Percentiles rank a stretch among this genome's conserved stretches.
Evolutionary conservation across 768 basidiomycete species (phyloP).

Genomic region (Lanmaoa rubissima): DNA sequence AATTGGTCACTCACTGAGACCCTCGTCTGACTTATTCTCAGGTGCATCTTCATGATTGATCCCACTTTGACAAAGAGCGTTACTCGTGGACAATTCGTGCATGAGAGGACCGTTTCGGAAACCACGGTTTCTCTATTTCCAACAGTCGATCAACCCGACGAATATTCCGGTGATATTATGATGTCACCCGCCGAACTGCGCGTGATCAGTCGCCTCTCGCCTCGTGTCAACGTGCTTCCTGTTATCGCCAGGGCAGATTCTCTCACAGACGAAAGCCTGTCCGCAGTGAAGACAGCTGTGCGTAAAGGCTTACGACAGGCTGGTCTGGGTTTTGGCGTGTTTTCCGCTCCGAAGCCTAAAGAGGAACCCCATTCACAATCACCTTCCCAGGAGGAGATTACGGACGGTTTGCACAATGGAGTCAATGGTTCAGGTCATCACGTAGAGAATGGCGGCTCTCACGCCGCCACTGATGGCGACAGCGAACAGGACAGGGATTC

Average conservation of each 20-base stretch:
- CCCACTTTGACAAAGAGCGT: slow-evolving; percentile 62
- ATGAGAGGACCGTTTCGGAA: slow-evolving; percentile 62
- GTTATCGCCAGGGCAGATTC: slow-evolving; percentile 80
- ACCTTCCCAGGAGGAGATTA: slow-evolving; percentile 15
- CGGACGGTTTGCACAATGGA: slow-evolving; percentile 26
- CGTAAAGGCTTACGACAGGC: slow-evolving; percentile 62
- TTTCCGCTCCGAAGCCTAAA: slow-evolving; percentile 44
- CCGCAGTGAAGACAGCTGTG: slow-evolving; percentile 70
- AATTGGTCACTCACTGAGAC: neutral
- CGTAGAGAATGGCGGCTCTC: slow-evolving; percentile 23
- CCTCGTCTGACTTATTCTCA: slow-evolving; percentile 31
- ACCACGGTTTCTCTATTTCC: slow-evolving; percentile 53
- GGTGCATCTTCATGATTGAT: slow-evolving; percentile 85
- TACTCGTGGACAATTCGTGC: slow-evolving; percentile 48
- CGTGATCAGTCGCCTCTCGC: slow-evolving; percentile 72
- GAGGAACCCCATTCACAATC: slow-evolving; percentile 12
- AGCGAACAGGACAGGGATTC: slow-evolving; percentile 54
- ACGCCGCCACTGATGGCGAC: slow-evolving; percentile 38
- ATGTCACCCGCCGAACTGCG: slow-evolving; percentile 79
- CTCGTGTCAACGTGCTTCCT: slow-evolving; percentile 77
- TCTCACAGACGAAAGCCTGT: slow-evolving; percentile 74
- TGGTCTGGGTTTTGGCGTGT: slow-evolving; percentile 75
- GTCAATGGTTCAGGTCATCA: slow-evolving; percentile 31
- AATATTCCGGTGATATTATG: slow-evolving; percentile 48
- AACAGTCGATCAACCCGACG: slow-evolving; percentile 49